phyloP scores from a whole-genome alignment of 2,329 filamentous ascomycete genomes.

The Fonsecaea pugnacius region DNA sequence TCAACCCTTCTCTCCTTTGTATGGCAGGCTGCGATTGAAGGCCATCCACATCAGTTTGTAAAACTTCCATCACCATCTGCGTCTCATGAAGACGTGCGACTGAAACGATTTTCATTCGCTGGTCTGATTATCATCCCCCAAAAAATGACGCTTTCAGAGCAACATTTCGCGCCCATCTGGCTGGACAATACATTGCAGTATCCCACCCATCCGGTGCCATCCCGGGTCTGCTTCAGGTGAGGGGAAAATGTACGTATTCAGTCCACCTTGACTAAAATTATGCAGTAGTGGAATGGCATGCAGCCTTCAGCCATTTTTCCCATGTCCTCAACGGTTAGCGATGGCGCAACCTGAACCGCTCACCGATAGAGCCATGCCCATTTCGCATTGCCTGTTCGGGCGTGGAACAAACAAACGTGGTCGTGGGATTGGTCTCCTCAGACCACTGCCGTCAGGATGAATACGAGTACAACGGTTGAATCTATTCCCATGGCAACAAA shows the following conservation, averaged over 20 bases:
- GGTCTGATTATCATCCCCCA: neutral
- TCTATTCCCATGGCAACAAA: neutral
- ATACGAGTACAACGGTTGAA: neutral
- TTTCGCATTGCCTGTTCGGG: neutral
- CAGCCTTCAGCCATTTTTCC: neutral
- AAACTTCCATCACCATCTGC: constrained; percentile 1
- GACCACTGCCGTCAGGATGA: neutral
- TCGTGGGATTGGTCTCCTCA: neutral
- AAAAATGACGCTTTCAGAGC: neutral
- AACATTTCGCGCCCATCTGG: neutral
- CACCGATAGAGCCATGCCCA: neutral
- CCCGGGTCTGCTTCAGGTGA: constrained; percentile 2
- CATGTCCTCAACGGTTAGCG: neutral
- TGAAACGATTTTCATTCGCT: neutral
- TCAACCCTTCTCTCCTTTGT: neutral
- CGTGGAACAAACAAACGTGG: neutral
- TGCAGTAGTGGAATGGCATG: constrained; percentile 9
- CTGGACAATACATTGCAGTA: constrained; percentile 14
- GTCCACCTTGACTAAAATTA: constrained; percentile 16
- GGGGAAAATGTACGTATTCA: constrained; percentile 9
- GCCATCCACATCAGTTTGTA: neutral
- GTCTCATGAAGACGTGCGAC: neutral
- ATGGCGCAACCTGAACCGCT: neutral
- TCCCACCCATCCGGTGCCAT: neutral
- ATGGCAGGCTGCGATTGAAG: neutral